Evolutionary conservation across 176 grass and related monocot genomes (phyloP), one percentile per base, ranked within the genome.

Genomic region (Poa pratensis): DNA sequence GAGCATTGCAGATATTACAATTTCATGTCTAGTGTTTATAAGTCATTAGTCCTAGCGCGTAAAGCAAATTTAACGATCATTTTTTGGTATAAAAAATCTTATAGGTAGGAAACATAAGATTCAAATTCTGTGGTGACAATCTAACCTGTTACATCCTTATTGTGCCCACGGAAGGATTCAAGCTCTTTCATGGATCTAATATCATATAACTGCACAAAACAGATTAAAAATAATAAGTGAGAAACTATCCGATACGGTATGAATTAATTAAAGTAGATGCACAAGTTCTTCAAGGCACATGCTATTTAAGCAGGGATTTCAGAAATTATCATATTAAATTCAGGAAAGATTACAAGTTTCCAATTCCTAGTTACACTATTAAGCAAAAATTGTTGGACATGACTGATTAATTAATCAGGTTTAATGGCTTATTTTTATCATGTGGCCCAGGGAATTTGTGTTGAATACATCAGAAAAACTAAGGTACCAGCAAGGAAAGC

Each of bases 171-270:
- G 89, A 99, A 99, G 64, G 96, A 99, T 89, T 96, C 83, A 88
- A 99, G 91, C 67, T 96, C 93, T 87, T 99, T 99, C 96, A 96
- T 99, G 84, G 96, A 94, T 89, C 96, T 96, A 89, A 99, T 99
- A 89, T 99, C 96, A 84, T 99, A 99, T 75, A 99, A 82, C 96
- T 99, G 96, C 74, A 91, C 11, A 84, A 91, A 83, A 58, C 32
- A 87, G 5, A 89, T 83, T 69, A 73, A 11, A 32, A 84, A 90
- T 71, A 82, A 9, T 27, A 19, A 74, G 75, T 88, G 58, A 86
- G 82, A 40, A 76, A 52, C 4, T 16, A 18, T 20, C 24, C 1
- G 11, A 69, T 72, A 59, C 43, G 9, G 14, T 64, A 59, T 60
- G 50, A 15, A 28, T 85, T 76, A 66, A 79, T 82, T 78, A 73